A percentile compares a stretch with the other conserved stretches of the same genome.
These are phyloP conservation scores for Aspergillus sp. DNA, from an alignment of 2,329 filamentous ascomycete genomes.

Conservation along the genomic window DNA sequence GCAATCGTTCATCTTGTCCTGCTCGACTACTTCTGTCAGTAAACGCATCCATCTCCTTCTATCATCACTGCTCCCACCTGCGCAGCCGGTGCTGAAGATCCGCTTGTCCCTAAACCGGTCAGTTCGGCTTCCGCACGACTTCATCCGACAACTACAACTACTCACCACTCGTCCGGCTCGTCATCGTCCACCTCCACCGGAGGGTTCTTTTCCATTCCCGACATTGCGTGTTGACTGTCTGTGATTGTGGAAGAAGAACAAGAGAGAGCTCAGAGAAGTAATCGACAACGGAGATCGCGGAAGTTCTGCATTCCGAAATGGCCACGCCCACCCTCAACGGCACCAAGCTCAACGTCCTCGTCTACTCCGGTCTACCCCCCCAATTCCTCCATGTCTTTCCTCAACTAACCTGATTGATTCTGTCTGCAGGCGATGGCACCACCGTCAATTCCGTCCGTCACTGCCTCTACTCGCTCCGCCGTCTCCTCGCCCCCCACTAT, in stretches of 20 bases:
- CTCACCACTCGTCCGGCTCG: conserved; percentile 91
- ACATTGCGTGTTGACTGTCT: conserved; percentile 45
- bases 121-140: neutral
- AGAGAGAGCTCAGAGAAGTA: neutral
- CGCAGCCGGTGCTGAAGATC: conserved; percentile 94
- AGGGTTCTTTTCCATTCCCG: conserved; percentile 54
- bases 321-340: conserved; percentile 53
- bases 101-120: conserved; percentile 75
- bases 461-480: conserved; percentile 80
- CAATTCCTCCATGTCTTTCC: conserved; percentile 25
- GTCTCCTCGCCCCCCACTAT: conserved; percentile 84
- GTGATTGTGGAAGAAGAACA: neutral
- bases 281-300: conserved; percentile 3
- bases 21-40: conserved; percentile 64
- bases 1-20: conserved; percentile 88
- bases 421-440: conserved; percentile 70
- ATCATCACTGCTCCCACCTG: conserved; percentile 56
- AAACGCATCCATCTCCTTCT: neutral
- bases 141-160: no score
- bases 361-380: conserved; percentile 73
- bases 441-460: conserved; percentile 87
- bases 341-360: conserved; percentile 79
- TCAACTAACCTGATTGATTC: conserved; percentile 12
- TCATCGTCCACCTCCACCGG: conserved; percentile 57
- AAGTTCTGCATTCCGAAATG: conserved; percentile 22